Conservation (phyloP, 2,329 filamentous ascomycete genomes). For the Epichloe gansuensis region DNA sequence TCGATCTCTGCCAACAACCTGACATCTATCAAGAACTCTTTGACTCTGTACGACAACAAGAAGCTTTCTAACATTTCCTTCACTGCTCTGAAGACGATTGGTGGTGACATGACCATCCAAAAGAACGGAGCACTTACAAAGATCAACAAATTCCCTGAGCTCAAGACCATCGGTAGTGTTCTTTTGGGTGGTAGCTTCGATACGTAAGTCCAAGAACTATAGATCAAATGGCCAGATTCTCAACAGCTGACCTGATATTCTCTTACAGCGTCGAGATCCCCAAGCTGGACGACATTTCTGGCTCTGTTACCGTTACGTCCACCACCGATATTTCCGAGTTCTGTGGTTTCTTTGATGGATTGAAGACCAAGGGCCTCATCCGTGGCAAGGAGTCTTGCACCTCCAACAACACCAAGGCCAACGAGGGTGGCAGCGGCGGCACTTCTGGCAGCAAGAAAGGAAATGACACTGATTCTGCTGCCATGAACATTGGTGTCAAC, state of each 20-base stretch:
- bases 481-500: constrained; percentile 34
- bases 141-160: constrained; percentile 54
- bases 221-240: neutral
- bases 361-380: constrained; percentile 25
- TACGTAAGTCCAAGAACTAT: constrained; percentile 43
- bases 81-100: constrained; percentile 52
- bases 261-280: constrained; percentile 55
- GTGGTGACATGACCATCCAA: constrained; percentile 71
- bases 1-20: constrained; percentile 46
- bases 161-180: constrained; percentile 67
- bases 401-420: constrained; percentile 38
- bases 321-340: constrained; percentile 49
- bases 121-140: constrained; percentile 69
- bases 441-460: constrained; percentile 13
- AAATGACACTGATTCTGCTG: constrained; percentile 27
- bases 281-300: constrained; percentile 51
- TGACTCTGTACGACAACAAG: constrained; percentile 52
- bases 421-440: constrained; percentile 28
- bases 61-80: constrained; percentile 62
- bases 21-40: constrained; percentile 42
- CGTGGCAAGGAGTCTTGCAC: constrained; percentile 35
- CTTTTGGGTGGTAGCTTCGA: constrained; percentile 76
- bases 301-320: constrained; percentile 57
- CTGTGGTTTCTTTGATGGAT: constrained; percentile 35
- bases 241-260: neutral